A percentile compares a stretch with the other conserved stretches of the same genome.
Evolutionary conservation across 176 grass and related monocot genomes (phyloP).

Genomic region (Areca catechu): DNA sequence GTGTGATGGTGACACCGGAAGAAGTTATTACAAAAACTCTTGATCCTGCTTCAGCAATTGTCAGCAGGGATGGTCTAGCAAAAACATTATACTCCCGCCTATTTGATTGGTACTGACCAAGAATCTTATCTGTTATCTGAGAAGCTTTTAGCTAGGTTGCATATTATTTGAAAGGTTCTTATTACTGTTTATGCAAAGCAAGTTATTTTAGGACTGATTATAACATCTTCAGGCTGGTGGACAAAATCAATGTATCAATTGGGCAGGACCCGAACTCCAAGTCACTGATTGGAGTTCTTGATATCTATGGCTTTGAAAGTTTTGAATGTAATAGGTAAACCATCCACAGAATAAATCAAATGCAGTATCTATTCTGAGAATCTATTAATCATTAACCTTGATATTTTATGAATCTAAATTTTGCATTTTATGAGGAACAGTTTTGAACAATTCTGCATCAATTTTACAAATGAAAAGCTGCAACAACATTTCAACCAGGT

Average conservation of each 20-base stretch:
- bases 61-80: constrained; percentile 90
- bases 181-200: too few species aligned
- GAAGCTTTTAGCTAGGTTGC: too few species aligned
- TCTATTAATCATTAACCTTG: constrained; percentile 6
- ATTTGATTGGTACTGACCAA: constrained; percentile 75
- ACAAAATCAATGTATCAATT: constrained; percentile 89
- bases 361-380: neutral
- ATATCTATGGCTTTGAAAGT: constrained; percentile 99
- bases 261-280: constrained; percentile 80
- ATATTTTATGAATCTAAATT: constrained; percentile 14
- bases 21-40: constrained; percentile 84
- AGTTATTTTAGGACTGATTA: neutral
- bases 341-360: constrained; percentile 7
- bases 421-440: constrained; percentile 35
- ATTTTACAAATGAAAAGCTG: constrained; percentile 96
- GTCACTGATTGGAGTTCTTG: constrained; percentile 89
- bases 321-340: constrained; percentile 91
- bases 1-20: constrained; percentile 90
- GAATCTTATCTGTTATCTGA: constrained; percentile 2
- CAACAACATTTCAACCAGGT: constrained; percentile 99
- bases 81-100: constrained; percentile 80
- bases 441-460: constrained; percentile 98
- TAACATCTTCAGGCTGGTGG: constrained; percentile 60
- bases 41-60: constrained; percentile 67
- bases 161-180: too few species aligned